Conservation (phyloP, 1,284 basidiomycete species). For the Fomes fomentarius region DNA sequence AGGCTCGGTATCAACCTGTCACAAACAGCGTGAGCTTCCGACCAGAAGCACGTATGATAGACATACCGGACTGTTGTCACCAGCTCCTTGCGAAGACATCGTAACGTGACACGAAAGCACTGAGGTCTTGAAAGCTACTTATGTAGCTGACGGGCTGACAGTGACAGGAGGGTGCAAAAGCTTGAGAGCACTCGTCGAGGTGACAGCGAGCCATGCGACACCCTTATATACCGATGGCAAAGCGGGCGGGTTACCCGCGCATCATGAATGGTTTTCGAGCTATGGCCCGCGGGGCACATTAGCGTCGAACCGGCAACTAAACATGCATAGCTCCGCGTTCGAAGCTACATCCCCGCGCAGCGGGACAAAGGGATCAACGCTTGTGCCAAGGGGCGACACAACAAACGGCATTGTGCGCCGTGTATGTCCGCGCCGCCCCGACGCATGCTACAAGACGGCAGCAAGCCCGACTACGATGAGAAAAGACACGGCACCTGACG, state of each 20-base stretch:
- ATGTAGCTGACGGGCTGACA: no score
- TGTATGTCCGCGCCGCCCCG: neutral
- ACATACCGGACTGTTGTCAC: neutral
- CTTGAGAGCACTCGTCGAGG: neutral
- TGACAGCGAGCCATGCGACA: neutral
- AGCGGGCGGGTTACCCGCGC: neutral
- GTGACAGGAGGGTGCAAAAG: neutral
- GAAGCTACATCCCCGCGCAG: neutral
- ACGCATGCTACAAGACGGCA: neutral
- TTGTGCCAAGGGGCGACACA: neutral
- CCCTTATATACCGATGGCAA: neutral
- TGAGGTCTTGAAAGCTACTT: no score
- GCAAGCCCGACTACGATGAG: no score
- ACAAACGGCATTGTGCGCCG: neutral
- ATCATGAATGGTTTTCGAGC: neutral
- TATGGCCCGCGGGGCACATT: neutral
- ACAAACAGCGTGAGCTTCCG: no score
- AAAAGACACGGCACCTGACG: no score
- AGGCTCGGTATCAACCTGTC: constrained; percentile 14
- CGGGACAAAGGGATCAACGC: neutral
- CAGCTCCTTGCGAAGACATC: neutral
- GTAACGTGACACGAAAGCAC: neutral
- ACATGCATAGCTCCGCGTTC: neutral
- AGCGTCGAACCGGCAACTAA: neutral
- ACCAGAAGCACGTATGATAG: no score